Evolutionary conservation across 2,329 filamentous ascomycete genomes (phyloP), one percentile per base, ranked within the genome.

Genomic region (Ophiostoma populinum): DNA sequence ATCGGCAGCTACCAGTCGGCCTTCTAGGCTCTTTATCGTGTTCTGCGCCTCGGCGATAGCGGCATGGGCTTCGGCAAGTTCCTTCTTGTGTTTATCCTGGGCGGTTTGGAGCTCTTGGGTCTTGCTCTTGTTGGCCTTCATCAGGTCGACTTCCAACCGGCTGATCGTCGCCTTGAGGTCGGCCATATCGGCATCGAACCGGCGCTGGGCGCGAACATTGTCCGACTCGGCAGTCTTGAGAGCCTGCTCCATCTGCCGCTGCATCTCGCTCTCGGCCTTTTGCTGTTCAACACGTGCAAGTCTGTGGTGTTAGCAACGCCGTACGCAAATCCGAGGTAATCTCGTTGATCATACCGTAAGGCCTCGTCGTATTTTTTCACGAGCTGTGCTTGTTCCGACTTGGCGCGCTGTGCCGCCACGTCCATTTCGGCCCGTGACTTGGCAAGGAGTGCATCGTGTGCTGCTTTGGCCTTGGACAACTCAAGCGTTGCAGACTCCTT

Each of bases 311-410:
- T 15, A 9, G 5, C 24, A 24, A 22, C 5, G 5, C 11, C 20
- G 6, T 19, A 8, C 12, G 7, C 9, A 13, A 18, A 6, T n/a
- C n/a, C n/a, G n/a, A n/a, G n/a, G n/a, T 12, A 5, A 4, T n/a
- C 10, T 1, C n/a, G 11, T 13, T n/a, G 6, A 12, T 27, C 43
- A 20, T 30, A 47, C 41, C 33, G 60, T 69, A 48, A 44, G 37
- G 83, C 76, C 24, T 71, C 66, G 35, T 78, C 72, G 47, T 90
- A 79, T 22, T 73, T 67, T 31, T 64, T 64, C 45, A 82, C 6
- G 1, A 30, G 28, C n/a, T n/a, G n/a, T n/a, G n/a, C n/a, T n/a
- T n/a, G n/a, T n/a, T n/a, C n/a, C n/a, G n/a, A n/a, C n/a, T n/a
- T n/a, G n/a, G n/a, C n/a, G n/a, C n/a, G n/a, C n/a, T n/a, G n/a